phyloP scores from a whole-genome alignment of 176 grass and related monocot species.

The Musa itinerans region DNA sequence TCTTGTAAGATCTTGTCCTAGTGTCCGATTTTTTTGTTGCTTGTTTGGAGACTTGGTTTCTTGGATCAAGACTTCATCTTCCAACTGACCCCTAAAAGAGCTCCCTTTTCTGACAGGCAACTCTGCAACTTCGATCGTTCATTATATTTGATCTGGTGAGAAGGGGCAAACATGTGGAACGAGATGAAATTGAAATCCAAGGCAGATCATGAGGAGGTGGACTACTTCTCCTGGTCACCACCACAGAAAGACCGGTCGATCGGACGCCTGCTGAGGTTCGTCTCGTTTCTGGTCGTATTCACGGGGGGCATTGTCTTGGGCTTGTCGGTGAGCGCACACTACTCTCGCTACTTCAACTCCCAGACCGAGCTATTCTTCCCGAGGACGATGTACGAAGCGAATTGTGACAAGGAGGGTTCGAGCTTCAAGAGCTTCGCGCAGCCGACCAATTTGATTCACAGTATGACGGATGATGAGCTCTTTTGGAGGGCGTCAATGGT shows the following conservation, averaged over 20 bases:
- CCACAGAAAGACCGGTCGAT: constrained; percentile 36
- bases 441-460: constrained; percentile 58
- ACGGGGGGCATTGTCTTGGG: constrained; percentile 44
- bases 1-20: too few relatives aligned
- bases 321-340: constrained; percentile 33
- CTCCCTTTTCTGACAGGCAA: too few relatives aligned
- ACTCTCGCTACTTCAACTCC: constrained; percentile 19
- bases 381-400: constrained; percentile 15
- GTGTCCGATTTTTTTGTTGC: too few relatives aligned
- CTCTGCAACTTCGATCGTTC: too few relatives aligned
- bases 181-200: constrained; percentile 13
- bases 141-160: not conserved
- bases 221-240: constrained; percentile 13
- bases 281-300: constrained; percentile 55
- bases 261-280: constrained; percentile 40
- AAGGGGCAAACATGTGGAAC: not conserved
- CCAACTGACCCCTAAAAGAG: too few relatives aligned
- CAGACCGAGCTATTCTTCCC: constrained; percentile 23
- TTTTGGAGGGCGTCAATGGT: constrained; percentile 76
- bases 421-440: constrained; percentile 46
- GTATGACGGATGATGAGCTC: constrained; percentile 72
- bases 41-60: too few relatives aligned
- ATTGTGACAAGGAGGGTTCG: constrained; percentile 5
- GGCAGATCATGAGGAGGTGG: not conserved
- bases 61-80: too few relatives aligned